Base-by-base conservation (phyloP, 768 basidiomycete genomes). In the Grammothele lineata region DNA sequence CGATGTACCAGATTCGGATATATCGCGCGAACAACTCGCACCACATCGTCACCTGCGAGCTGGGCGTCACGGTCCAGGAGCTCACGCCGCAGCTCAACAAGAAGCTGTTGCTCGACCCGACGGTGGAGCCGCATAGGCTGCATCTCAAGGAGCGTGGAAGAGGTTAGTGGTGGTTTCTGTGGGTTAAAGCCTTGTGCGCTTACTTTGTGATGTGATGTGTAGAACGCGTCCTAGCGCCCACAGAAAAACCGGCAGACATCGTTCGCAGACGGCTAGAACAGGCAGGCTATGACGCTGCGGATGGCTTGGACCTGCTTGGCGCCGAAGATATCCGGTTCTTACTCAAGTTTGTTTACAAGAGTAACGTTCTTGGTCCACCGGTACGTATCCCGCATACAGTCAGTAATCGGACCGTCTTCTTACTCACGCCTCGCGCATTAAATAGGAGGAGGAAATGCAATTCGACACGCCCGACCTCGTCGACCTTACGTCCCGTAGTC, bases 281-380 rank as follows among this genome's bases (percentile, higher is more conserved):
- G 62, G 92, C 92, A 3, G 94, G 95, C 0, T 97, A 92, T 57
- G 82, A 85, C 40, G 76, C 81, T 18, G 75, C 79, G 15, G 95
- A 99, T 62, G 83, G 85, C 33, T 65, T 87, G 6, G 85, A 92
- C 48, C 73, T 84, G 35, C 71, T 96, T 6, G 85, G 83, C 0
- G 78, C 78, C 4, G 87, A 90, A 25, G 87, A 89, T 43, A 70
- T 96, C 51, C 77, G 81, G 5, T 94, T 94, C 61, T 72, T 99
- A 21, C 77, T 92, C 63, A 87, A 85, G 57, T 95, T 97, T 57
- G 81, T 94, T 17, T 97, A 88, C 68, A 92, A 93, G 62, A 85
- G 78, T 56, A 81, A 82, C 51, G 70, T 80, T 14, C 71, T 90
- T 15, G 81, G 78, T 11, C 73, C 80, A 39, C 66, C 78, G 51